Percentiles rank a stretch among this genome's conserved stretches.
Evolutionary conservation across 1,139 yeast species (phyloP).

Genomic region (Kodamaea sp.): DNA sequence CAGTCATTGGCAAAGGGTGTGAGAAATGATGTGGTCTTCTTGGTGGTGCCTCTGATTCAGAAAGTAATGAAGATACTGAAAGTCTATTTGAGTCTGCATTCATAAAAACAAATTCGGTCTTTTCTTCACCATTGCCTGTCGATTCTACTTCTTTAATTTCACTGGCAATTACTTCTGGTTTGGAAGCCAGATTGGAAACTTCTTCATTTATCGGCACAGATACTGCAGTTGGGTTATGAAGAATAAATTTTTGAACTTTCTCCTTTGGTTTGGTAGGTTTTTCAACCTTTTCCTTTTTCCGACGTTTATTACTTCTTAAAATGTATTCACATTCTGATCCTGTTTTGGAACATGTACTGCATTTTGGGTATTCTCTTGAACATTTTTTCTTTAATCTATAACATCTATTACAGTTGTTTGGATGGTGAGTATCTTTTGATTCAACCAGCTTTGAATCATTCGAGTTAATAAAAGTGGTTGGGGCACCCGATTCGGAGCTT

Average conservation of each 20-base stretch:
- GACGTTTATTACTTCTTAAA: slow-evolving; percentile 27
- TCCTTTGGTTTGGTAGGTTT: neutral
- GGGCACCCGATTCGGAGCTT: neutral
- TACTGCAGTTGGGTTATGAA: too few species aligned
- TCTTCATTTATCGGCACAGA: too few species aligned
- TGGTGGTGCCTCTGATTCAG: slow-evolving; percentile 2
- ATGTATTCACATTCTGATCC: slow-evolving; percentile 39
- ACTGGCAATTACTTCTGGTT: too few species aligned
- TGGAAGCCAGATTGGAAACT: too few species aligned
- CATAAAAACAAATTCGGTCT: neutral
- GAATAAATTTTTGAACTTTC: neutral
- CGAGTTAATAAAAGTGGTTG: neutral
- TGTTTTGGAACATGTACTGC: slow-evolving; percentile 35
- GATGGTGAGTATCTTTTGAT: slow-evolving; percentile 27
- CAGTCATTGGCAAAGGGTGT: neutral
- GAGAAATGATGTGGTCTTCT: neutral
- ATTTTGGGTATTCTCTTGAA: slow-evolving; percentile 35
- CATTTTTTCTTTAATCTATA: slow-evolving; percentile 44
- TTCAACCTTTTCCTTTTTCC: slow-evolving; percentile 11
- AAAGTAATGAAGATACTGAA: slow-evolving; percentile 13
- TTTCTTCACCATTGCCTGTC: neutral
- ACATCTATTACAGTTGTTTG: slow-evolving; percentile 41
- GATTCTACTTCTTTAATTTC: too few species aligned
- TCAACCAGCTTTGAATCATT: slow-evolving; percentile 14
- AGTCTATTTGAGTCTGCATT: slow-evolving; percentile 3